phyloP scores from a whole-genome alignment of 2,329 filamentous ascomycete species.

The Saccharata proteae region DNA sequence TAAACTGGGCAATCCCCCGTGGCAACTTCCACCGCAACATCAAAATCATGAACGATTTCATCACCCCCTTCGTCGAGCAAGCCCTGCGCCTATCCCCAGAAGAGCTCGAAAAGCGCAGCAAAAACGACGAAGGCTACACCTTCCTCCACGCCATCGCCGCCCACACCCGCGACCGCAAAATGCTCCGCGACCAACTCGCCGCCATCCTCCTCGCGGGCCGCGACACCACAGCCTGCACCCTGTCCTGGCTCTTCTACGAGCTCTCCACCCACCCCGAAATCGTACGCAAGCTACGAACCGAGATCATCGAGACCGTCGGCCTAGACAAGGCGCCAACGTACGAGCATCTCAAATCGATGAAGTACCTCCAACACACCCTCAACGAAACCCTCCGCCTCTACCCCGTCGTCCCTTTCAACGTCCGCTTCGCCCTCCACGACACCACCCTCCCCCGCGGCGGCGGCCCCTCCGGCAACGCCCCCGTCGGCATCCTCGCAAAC shows the following conservation, averaged over 20 bases:
- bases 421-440: slow-evolving; percentile 34
- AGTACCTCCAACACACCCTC: slow-evolving; percentile 49
- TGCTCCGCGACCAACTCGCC: slow-evolving; percentile 75
- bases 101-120: slow-evolving; percentile 62
- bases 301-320: slow-evolving; percentile 60
- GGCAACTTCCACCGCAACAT: slow-evolving; percentile 51
- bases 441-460: slow-evolving; percentile 38
- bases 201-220: slow-evolving; percentile 72
- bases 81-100: slow-evolving; percentile 56
- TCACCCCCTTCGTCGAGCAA: slow-evolving; percentile 65
- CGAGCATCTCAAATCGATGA: slow-evolving; percentile 74
- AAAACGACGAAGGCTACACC: slow-evolving; percentile 61
- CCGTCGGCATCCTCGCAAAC: slow-evolving; percentile 31
- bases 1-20: slow-evolving; percentile 52
- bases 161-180: slow-evolving; percentile 56
- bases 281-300: slow-evolving; percentile 55
- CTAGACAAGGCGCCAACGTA: slow-evolving; percentile 51
- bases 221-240: slow-evolving; percentile 73
- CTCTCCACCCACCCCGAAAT: slow-evolving; percentile 58
- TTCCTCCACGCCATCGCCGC: slow-evolving; percentile 77
- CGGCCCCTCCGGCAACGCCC: slow-evolving; percentile 31
- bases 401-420: slow-evolving; percentile 38
- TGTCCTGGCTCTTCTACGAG: slow-evolving; percentile 77
- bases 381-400: slow-evolving; percentile 36
- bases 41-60: slow-evolving; percentile 60